Conservation (phyloP, 768 basidiomycete species). For the Auriscalpium vulgare region DNA sequence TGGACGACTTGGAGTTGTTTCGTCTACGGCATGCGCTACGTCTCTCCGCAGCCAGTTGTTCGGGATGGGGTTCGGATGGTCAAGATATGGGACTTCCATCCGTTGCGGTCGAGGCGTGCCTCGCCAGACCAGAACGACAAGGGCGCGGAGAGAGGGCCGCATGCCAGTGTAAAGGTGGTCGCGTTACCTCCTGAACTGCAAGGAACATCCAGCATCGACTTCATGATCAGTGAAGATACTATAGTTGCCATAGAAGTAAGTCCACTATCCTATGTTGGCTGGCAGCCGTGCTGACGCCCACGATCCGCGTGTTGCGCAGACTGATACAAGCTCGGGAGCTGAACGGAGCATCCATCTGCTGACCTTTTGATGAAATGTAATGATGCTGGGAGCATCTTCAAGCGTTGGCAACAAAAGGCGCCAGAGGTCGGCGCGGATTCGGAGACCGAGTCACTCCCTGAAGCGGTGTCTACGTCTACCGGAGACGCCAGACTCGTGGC, state of each 20-base stretch:
- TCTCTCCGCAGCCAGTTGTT: not conserved
- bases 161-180: not conserved
- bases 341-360: not conserved
- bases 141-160: too few species aligned
- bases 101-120: slow-evolving; percentile 2
- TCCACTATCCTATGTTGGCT: not conserved
- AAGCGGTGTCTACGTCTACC: too few species aligned
- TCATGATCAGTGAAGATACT: slow-evolving; percentile 15
- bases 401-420: too few species aligned
- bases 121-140: too few species aligned
- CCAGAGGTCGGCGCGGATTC: too few species aligned
- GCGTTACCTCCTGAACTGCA: not conserved
- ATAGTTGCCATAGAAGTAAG: slow-evolving; percentile 11
- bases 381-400: too few species aligned
- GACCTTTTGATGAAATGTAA: slow-evolving; percentile 4
- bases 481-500: too few species aligned
- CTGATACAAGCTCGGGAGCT: not conserved
- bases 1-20: slow-evolving; percentile 7
- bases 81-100: slow-evolving; percentile 10
- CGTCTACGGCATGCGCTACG: slow-evolving; percentile 12
- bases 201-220: not conserved
- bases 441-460: too few species aligned
- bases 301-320: not conserved
- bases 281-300: too few species aligned
- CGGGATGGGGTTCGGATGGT: not conserved